Conservation (phyloP, 169 alveolate species). For the Plasmodium fragile region DNA sequence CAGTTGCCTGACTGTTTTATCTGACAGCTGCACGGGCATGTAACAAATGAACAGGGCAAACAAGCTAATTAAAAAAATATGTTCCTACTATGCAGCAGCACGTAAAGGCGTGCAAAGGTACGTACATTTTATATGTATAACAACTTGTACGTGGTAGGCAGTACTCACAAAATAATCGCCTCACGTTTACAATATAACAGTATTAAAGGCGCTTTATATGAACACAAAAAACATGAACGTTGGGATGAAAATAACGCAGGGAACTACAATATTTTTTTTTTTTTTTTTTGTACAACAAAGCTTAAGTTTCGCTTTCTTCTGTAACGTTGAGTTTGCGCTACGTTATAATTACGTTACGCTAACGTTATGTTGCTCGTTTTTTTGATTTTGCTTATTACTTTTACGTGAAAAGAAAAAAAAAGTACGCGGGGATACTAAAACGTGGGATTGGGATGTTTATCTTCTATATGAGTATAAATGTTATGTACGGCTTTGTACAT, state of each 20-base stretch:
- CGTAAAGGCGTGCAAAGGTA: background rate
- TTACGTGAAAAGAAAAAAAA: background rate
- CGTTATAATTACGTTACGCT: background rate
- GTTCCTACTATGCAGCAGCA: background rate
- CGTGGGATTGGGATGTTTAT: background rate
- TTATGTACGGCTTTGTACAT: background rate
- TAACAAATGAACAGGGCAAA: background rate
- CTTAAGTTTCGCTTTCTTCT: background rate
- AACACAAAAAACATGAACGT: background rate
- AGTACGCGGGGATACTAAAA: background rate
- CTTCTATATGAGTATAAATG: too few relatives aligned
- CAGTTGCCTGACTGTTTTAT: background rate
- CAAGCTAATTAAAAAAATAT: background rate
- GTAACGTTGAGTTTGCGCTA: background rate
- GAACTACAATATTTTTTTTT: background rate
- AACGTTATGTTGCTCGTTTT: background rate
- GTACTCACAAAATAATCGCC: background rate
- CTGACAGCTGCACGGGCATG: background rate
- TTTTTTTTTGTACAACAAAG: background rate
- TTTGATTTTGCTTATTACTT: background rate
- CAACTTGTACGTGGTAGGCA: background rate
- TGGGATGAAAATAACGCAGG: background rate
- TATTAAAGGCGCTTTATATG: background rate
- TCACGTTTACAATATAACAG: background rate
- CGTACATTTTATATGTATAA: background rate